Evolutionary conservation across 345 rosid species (phyloP).

Genomic region (Nasturtium officinale): DNA sequence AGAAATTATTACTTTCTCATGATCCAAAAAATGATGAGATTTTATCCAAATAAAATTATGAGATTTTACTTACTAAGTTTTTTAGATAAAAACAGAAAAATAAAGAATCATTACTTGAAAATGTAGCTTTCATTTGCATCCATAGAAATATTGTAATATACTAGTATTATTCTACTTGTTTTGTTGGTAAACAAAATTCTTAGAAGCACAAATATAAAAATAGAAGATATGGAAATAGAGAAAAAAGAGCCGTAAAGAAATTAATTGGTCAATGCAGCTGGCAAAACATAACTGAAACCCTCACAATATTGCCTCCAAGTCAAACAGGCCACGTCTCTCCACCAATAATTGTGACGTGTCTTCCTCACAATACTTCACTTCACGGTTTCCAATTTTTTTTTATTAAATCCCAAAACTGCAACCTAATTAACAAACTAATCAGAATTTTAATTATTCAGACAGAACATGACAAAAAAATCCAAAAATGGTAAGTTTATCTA

Average conservation of each 20-base stretch:
- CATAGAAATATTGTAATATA: background rate
- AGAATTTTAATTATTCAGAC: background rate
- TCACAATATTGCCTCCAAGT: background rate
- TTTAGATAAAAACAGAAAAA: background rate
- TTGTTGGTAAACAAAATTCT: background rate
- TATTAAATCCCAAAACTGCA: background rate
- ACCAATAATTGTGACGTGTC: slow-evolving; percentile 9
- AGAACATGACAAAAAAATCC: slow-evolving; percentile 23
- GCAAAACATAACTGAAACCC: slow-evolving; percentile 33
- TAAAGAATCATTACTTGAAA: background rate
- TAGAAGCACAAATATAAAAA: background rate
- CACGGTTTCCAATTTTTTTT: background rate
- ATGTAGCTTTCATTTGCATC: slow-evolving; percentile 18
- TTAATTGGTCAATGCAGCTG: slow-evolving; percentile 32
- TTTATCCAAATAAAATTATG: too few relatives aligned
- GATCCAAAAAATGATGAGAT: too few relatives aligned
- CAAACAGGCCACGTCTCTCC: slow-evolving; percentile 24
- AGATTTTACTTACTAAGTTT: too few relatives aligned
- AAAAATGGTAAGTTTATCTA: slow-evolving; percentile 31
- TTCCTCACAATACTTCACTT: background rate
- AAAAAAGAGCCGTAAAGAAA: slow-evolving; percentile 27
- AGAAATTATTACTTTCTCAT: too few relatives aligned
- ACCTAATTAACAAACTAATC: background rate
- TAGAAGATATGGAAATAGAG: background rate
- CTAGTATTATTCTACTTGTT: background rate